Conservation (phyloP, 139 green algal genomes). For the Chlorella vulgaris region DNA sequence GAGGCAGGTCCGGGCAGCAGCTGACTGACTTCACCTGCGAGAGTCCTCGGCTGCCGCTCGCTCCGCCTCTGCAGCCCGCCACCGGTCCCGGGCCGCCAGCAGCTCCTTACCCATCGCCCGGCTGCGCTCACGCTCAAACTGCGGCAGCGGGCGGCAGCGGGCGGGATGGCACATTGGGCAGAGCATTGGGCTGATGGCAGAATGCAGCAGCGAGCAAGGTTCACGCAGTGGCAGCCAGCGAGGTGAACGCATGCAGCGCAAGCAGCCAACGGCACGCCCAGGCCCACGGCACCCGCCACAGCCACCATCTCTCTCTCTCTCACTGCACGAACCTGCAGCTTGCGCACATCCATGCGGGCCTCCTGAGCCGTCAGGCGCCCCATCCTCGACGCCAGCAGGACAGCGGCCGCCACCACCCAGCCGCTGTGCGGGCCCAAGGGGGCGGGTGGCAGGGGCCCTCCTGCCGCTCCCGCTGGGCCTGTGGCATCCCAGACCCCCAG, state of each 20-base stretch:
- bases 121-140: constrained; percentile 35
- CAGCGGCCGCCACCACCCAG: constrained; percentile 26
- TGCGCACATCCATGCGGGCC: constrained; percentile 34
- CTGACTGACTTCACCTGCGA: not conserved
- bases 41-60: constrained; percentile 26
- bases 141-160: not conserved
- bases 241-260: not conserved
- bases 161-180: not conserved
- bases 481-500: not conserved
- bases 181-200: not conserved
- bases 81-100: constrained; percentile 11
- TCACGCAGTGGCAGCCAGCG: not conserved
- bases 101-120: constrained; percentile 39
- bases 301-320: not conserved
- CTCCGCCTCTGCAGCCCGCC: constrained; percentile 19
- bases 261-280: not conserved
- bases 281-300: not conserved
- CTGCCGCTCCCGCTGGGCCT: not conserved
- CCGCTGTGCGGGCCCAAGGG: not conserved
- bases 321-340: constrained; percentile 13
- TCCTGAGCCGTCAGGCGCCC: constrained; percentile 34
- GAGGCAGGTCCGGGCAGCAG: too few species aligned
- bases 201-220: not conserved
- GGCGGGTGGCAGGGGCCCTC: not conserved
- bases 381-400: constrained; percentile 36